phyloP scores from a whole-genome alignment of 306 rosid genomes.

The Pueraria montana region DNA sequence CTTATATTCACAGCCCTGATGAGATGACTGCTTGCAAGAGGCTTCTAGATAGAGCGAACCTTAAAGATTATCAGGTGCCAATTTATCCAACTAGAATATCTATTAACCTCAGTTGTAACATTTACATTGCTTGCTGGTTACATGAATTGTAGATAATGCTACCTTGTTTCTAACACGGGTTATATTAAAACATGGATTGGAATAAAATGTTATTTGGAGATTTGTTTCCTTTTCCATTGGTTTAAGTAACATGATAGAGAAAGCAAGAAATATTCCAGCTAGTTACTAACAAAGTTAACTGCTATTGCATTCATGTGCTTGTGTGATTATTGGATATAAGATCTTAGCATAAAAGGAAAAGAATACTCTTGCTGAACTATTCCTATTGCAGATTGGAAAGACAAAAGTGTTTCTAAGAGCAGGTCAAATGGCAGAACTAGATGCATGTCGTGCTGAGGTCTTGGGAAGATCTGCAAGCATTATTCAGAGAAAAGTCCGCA shows the following conservation, averaged over 20 bases:
- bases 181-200: constrained; percentile 3
- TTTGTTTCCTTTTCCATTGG: background rate
- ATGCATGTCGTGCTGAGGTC: constrained; percentile 82
- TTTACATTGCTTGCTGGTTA: constrained; percentile 6
- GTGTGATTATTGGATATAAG: constrained; percentile 14
- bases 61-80: constrained; percentile 87
- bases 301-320: constrained; percentile 29
- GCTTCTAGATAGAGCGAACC: constrained; percentile 72
- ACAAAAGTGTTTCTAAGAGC: constrained; percentile 96
- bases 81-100: constrained; percentile 16
- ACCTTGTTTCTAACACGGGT: background rate
- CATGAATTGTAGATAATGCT: constrained; percentile 7
- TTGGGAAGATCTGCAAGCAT: constrained; percentile 81
- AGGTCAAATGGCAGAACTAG: constrained; percentile 99
- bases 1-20: constrained; percentile 64
- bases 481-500: constrained; percentile 75
- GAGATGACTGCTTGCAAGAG: constrained; percentile 77
- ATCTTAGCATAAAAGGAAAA: constrained; percentile 7
- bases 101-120: background rate
- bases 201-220: background rate
- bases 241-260: constrained; percentile 31
- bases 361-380: constrained; percentile 22
- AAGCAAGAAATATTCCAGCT: constrained; percentile 29
- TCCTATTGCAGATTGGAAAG: constrained; percentile 82
- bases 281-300: constrained; percentile 14